Conservation (phyloP, 2,329 filamentous ascomycete genomes). For the Coniochaeta sp. region DNA sequence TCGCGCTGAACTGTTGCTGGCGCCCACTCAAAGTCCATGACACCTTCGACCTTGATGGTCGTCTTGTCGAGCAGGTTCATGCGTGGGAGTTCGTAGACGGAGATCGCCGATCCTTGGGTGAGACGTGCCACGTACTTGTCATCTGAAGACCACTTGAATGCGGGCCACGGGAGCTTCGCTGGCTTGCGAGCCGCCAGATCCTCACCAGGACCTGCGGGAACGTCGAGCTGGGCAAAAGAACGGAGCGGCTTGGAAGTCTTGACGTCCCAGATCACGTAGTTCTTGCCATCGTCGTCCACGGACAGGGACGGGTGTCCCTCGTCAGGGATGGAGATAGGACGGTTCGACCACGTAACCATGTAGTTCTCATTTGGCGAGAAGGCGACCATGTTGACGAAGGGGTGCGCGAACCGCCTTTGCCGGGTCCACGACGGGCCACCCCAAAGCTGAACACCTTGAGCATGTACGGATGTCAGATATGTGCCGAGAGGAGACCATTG, state of each 20-base stretch:
- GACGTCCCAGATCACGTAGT: constrained; percentile 98
- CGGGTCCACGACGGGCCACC: constrained; percentile 83
- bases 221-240: constrained; percentile 86
- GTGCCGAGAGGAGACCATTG: constrained; percentile 97
- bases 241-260: constrained; percentile 82
- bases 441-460: constrained; percentile 96
- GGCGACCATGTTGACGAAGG: constrained; percentile 90
- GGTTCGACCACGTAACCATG: constrained; percentile 92
- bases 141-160: constrained; percentile 98
- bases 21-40: constrained; percentile 97
- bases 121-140: constrained; percentile 95
- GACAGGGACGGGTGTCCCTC: constrained; percentile 75
- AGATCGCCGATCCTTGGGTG: constrained; percentile 82
- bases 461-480: constrained; percentile 88
- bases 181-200: constrained; percentile 61
- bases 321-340: constrained; percentile 87
- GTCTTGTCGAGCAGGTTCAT: constrained; percentile 87
- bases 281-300: constrained; percentile 94
- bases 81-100: constrained; percentile 87
- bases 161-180: constrained; percentile 88
- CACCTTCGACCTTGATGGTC: constrained; percentile 90
- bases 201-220: constrained; percentile 53
- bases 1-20: constrained; percentile 76
- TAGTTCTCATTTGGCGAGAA: constrained; percentile 94
- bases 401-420: constrained; percentile 89